Conservation (phyloP, 2,329 filamentous ascomycete genomes). For the Cercospora canescens region DNA sequence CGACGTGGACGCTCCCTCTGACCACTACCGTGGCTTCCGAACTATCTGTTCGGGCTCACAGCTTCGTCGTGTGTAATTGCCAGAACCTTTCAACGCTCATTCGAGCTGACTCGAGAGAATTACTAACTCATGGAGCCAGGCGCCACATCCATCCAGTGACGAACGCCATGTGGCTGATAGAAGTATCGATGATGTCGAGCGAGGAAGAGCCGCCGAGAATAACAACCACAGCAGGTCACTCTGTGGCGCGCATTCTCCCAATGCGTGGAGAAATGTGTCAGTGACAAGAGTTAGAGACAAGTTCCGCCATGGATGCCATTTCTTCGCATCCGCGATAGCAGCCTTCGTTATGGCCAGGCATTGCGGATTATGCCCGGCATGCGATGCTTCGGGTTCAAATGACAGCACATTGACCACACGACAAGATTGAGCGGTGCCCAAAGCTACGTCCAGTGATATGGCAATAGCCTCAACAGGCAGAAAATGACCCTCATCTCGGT, state of each 20-base stretch:
- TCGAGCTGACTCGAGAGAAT: background rate
- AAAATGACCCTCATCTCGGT: background rate
- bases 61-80: background rate
- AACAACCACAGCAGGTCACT: background rate
- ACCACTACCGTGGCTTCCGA: background rate
- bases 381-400: background rate
- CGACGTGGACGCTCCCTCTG: background rate
- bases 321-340: background rate
- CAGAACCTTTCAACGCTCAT: background rate
- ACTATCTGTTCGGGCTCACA: background rate
- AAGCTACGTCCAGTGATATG: background rate
- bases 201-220: background rate
- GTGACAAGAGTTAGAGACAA: background rate
- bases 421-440: background rate
- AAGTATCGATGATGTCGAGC: background rate
- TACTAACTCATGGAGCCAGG: background rate
- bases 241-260: background rate
- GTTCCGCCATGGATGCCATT: background rate
- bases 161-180: conserved; percentile 9
- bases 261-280: background rate
- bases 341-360: background rate
- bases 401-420: background rate
- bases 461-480: background rate
- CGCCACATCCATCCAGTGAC: background rate
- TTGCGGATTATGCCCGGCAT: background rate